Evolutionary conservation across 768 basidiomycete genomes (phyloP).

Genomic region (Dendrothele bispora): DNA sequence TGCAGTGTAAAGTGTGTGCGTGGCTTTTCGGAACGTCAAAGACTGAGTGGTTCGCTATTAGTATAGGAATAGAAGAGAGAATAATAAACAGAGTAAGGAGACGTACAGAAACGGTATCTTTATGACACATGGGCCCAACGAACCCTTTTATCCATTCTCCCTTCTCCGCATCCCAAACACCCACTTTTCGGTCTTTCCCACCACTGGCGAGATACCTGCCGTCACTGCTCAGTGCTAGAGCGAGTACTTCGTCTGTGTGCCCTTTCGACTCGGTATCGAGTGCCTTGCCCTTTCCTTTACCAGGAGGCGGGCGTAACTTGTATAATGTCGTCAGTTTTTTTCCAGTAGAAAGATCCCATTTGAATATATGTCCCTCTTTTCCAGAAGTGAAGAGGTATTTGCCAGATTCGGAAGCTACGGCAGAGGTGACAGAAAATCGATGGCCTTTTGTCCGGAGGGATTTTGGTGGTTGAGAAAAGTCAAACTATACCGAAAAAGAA

Average conservation of each 20-base stretch:
- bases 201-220: constrained; percentile 85
- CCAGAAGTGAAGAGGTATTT: constrained; percentile 82
- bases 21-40: constrained; percentile 70
- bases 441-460: constrained; percentile 70
- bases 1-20: constrained; percentile 56
- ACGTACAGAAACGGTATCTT: constrained; percentile 39
- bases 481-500: constrained; percentile 57
- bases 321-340: constrained; percentile 57
- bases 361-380: constrained; percentile 88
- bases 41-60: constrained; percentile 35
- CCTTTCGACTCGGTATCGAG: constrained; percentile 53
- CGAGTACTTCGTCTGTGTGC: constrained; percentile 84
- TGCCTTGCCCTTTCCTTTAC: constrained; percentile 55
- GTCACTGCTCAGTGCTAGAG: constrained; percentile 82
- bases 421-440: constrained; percentile 78
- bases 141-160: constrained; percentile 80
- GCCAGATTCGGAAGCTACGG: constrained; percentile 66
- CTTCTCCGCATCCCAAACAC: constrained; percentile 83
- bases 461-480: constrained; percentile 48
- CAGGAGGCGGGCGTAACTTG: constrained; percentile 54
- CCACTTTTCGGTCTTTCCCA: constrained; percentile 79
- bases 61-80: neutral
- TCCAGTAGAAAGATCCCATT: constrained; percentile 76
- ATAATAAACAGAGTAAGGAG: constrained; percentile 1
- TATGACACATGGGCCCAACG: constrained; percentile 73